Evolutionary conservation across 2,329 filamentous ascomycete species (phyloP).

Genomic region (Colletotrichum neosansevieriae): DNA sequence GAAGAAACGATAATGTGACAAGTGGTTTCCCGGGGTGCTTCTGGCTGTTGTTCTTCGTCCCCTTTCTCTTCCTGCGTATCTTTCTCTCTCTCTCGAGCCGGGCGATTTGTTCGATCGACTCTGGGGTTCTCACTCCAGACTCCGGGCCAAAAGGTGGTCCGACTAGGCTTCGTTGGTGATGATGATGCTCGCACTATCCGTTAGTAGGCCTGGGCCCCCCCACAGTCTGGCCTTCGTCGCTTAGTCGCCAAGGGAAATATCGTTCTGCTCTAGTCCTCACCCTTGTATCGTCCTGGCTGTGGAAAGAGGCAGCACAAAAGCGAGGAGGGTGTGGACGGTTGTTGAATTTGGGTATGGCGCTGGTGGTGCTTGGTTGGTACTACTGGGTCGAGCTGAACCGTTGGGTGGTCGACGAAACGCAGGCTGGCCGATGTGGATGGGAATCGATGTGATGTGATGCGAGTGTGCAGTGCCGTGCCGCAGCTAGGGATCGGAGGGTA

Average conservation of each 20-base stretch:
- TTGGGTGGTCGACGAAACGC: conserved; percentile 9
- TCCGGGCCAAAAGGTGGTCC: neutral
- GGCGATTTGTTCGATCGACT: conserved; percentile 32
- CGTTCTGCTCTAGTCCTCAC: neutral
- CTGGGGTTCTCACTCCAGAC: conserved; percentile 10
- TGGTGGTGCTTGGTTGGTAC: neutral
- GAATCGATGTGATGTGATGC: conserved; percentile 32
- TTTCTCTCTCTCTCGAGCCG: neutral
- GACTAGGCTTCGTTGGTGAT: neutral
- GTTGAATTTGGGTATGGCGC: conserved; percentile 7
- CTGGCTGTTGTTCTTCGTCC: neutral
- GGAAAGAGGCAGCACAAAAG: neutral
- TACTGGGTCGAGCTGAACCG: conserved; percentile 12
- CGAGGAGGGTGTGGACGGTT: conserved; percentile 17
- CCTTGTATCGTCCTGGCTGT: neutral
- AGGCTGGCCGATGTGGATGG: neutral
- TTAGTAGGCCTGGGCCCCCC: neutral
- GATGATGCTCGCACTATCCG: neutral
- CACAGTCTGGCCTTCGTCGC: neutral
- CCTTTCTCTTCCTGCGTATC: conserved; percentile 21
- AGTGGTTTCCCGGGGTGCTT: conserved; percentile 37
- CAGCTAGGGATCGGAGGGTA: conserved; percentile 27
- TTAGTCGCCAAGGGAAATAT: too few relatives aligned
- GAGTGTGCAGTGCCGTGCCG: conserved; percentile 35
- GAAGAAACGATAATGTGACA: conserved; percentile 26